Base-by-base conservation (phyloP, 805 yeast genomes). In the Lipomyces orientalis region DNA sequence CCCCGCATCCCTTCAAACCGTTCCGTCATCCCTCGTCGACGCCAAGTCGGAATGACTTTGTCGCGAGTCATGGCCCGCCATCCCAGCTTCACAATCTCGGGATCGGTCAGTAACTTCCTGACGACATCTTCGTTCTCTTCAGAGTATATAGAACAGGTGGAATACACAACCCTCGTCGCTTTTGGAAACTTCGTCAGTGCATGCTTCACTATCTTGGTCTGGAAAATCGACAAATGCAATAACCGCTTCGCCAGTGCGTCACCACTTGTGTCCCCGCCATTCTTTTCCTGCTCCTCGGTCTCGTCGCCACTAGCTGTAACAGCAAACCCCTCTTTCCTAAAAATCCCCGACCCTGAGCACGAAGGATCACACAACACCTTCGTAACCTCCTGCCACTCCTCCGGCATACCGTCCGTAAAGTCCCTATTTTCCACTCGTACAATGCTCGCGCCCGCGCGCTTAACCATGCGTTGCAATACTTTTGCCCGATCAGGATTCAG, bases 311-410 rank as follows among this genome's bases (percentile, higher is more conserved):
- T 25, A 8, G 37, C 19, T 39, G 16, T 19, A 61, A 25, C 37
- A 10, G 4, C 19, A 51, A 64, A 65, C 31, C 78, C 79, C 1
- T 89, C 90, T 49, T 97, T 81, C n/a, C 98, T 97, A 80, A 94
- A 94, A 54, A 95, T 95, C 2, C 99, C 99, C 58, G 97, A 90
- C 0, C 99, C 99, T 31, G 97, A 92, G 78, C 99, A 95, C 2
- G 97, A 91, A 0, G 99, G 99, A 78, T 95, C 99, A 2, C 95
- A 96, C 1, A 95, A 82, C 54, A 95, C 80, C 0, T 97, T 97
- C 0, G 91, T 88, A 4, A 92, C 90, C 19, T 85, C 84, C 1
- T 84, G 80, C 68, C 82, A 90, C 58, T 88, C 35, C 34, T 51
- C 64, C 12, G 56, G 58, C 19, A 64, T 46, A 9, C 33, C 1